Percentiles rank a stretch among this genome's conserved stretches.
Evolutionary conservation across 2,329 filamentous ascomycete species (phyloP).

Genomic region (Aspergillus awamori): DNA sequence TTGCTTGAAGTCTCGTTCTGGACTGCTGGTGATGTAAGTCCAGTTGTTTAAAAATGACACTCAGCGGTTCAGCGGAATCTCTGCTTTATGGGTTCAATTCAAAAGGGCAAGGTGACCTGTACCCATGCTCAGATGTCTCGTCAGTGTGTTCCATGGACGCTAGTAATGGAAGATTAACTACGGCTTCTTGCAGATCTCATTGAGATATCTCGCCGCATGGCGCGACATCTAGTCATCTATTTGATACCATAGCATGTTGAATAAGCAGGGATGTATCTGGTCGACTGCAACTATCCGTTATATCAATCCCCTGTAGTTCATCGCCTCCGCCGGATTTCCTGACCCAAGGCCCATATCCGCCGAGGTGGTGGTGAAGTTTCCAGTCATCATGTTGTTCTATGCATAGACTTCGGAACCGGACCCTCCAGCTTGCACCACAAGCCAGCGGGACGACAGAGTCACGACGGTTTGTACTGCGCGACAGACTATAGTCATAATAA

Average conservation of each 20-base stretch:
- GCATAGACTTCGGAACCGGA: constrained; percentile 22
- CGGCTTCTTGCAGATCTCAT: constrained; percentile 54
- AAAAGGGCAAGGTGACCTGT: constrained; percentile 53
- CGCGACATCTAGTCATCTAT: constrained; percentile 53
- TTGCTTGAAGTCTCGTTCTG: constrained; percentile 53
- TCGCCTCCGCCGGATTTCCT: constrained; percentile 48
- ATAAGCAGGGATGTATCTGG: constrained; percentile 51
- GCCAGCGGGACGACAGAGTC: constrained; percentile 7
- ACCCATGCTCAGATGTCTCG: neutral
- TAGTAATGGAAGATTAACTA: constrained; percentile 38
- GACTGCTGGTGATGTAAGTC: constrained; percentile 56
- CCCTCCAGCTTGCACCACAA: constrained; percentile 24
- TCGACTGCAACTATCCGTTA: constrained; percentile 56
- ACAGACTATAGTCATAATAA: constrained; percentile 8
- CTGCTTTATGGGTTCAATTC: constrained; percentile 48
- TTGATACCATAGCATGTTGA: constrained; percentile 1
- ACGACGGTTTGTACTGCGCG: neutral
- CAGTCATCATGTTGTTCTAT: constrained; percentile 35
- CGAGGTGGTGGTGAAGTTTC: constrained; percentile 57
- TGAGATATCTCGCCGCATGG: constrained; percentile 60
- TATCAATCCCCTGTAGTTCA: constrained; percentile 40
- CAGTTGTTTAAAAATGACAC: constrained; percentile 58
- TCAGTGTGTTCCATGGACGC: neutral
- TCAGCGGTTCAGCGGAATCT: constrained; percentile 51
- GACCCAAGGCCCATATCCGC: constrained; percentile 60